phyloP scores from a whole-genome alignment of 345 rosid genomes.

The Euclidium syriacum region DNA sequence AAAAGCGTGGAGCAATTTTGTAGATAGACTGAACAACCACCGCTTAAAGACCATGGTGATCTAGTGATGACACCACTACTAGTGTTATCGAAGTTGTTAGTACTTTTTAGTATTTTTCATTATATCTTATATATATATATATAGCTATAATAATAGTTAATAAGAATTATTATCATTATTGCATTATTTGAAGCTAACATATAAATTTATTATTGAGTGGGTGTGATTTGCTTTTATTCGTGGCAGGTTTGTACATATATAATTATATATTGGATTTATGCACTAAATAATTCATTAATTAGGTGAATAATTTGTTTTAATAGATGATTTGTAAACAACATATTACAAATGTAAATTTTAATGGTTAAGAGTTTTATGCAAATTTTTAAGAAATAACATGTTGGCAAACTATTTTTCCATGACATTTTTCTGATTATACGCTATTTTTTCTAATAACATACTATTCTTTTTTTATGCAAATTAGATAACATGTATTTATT shows the following conservation, averaged over 20 bases:
- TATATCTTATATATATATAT: background rate
- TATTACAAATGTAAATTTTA: no score
- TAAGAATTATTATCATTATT: background rate
- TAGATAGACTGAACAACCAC: conserved; percentile 14
- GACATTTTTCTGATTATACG: no score
- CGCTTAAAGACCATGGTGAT: conserved; percentile 3
- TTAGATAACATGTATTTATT: no score
- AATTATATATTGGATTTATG: no score
- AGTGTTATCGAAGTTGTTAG: conserved; percentile 22
- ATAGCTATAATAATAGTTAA: background rate
- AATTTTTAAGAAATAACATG: no score
- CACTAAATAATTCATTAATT: no score
- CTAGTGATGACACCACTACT: conserved; percentile 9
- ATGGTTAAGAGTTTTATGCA: no score
- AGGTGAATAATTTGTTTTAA: no score
- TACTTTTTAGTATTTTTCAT: background rate
- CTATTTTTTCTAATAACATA: no score
- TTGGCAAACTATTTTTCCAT: no score
- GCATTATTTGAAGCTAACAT: conserved; percentile 17
- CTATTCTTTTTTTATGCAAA: no score
- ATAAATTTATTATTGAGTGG: background rate
- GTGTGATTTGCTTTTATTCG: background rate
- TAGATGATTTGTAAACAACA: no score
- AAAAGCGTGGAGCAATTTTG: background rate
- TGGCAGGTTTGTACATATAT: background rate